phyloP scores from a whole-genome alignment of 805 yeast species.

The Priceomyces haplophilus region DNA sequence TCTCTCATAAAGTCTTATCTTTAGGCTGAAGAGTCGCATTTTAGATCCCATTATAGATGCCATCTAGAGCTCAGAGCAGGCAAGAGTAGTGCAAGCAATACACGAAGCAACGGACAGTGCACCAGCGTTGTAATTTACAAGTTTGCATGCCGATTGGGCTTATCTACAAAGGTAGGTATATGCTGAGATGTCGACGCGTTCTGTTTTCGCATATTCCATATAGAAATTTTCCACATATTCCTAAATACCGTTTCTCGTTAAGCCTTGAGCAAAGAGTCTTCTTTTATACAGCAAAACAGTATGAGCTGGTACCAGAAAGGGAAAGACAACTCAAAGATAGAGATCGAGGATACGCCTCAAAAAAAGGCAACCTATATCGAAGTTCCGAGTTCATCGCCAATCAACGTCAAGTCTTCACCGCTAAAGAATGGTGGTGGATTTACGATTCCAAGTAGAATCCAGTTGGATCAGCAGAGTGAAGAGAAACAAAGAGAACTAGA shows the following conservation, averaged over 20 bases:
- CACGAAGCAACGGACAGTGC: no score
- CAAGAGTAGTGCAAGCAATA: no score
- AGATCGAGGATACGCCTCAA: slow-evolving; percentile 18
- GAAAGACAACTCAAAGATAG: slow-evolving; percentile 14
- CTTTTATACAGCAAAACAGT: background rate
- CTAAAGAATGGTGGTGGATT: slow-evolving; percentile 5
- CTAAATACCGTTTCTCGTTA: background rate
- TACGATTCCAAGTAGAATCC: slow-evolving; percentile 12
- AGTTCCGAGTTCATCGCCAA: slow-evolving; percentile 43
- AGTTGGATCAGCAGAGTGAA: slow-evolving; percentile 13
- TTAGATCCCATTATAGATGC: no score
- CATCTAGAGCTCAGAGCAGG: no score
- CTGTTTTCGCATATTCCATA: background rate
- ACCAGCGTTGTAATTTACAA: no score
- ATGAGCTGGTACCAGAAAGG: slow-evolving; percentile 26
- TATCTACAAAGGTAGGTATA: no score
- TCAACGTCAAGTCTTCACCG: slow-evolving; percentile 28
- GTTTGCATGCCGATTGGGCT: no score
- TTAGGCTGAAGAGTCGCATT: no score
- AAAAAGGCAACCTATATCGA: slow-evolving; percentile 25
- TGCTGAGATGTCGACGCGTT: background rate
- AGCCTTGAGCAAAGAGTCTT: background rate
- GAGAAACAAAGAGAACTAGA: slow-evolving; percentile 29
- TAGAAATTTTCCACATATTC: slow-evolving; percentile 1
- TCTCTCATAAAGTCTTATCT: no score